phyloP scores from a whole-genome alignment of 2,329 filamentous ascomycete genomes.

The Cadophora malorum region DNA sequence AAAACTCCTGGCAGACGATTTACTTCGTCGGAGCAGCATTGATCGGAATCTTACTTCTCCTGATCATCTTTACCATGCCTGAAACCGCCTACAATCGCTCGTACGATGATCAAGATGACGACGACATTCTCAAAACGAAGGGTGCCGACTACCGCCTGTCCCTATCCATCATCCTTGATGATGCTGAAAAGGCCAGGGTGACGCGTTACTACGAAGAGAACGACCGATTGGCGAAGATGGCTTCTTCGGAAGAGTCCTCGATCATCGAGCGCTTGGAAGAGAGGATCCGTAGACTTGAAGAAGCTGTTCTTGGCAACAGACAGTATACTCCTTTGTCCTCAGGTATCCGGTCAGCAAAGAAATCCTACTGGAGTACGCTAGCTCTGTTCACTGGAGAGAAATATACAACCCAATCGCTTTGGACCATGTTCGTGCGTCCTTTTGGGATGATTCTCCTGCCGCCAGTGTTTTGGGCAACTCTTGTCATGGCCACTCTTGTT shows the following conservation, averaged over 20 bases:
- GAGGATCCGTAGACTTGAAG: constrained; percentile 31
- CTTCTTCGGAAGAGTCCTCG: neutral
- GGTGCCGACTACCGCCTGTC: constrained; percentile 32
- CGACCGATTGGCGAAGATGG: constrained; percentile 6
- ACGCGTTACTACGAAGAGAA: constrained; percentile 22
- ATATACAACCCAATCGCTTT: constrained; percentile 54
- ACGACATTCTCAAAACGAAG: constrained; percentile 32
- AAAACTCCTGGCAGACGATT: constrained; percentile 56
- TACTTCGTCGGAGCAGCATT: constrained; percentile 57
- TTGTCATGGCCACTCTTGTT: constrained; percentile 60
- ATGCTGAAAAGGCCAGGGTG: constrained; percentile 28
- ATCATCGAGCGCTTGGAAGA: constrained; percentile 26
- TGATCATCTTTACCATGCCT: constrained; percentile 60
- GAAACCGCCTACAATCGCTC: constrained; percentile 57
- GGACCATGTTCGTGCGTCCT: constrained; percentile 57
- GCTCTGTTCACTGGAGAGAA: constrained; percentile 49
- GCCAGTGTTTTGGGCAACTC: constrained; percentile 60
- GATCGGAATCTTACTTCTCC: constrained; percentile 55
- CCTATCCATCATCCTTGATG: constrained; percentile 24
- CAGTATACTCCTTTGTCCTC: constrained; percentile 31
- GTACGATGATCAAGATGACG: constrained; percentile 34
- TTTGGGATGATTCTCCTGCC: constrained; percentile 57
- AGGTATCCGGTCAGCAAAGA: constrained; percentile 26
- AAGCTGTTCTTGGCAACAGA: constrained; percentile 26
- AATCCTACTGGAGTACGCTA: constrained; percentile 48